Conservation (phyloP, 805 yeast genomes). For the Myxozyma sirexii region DNA sequence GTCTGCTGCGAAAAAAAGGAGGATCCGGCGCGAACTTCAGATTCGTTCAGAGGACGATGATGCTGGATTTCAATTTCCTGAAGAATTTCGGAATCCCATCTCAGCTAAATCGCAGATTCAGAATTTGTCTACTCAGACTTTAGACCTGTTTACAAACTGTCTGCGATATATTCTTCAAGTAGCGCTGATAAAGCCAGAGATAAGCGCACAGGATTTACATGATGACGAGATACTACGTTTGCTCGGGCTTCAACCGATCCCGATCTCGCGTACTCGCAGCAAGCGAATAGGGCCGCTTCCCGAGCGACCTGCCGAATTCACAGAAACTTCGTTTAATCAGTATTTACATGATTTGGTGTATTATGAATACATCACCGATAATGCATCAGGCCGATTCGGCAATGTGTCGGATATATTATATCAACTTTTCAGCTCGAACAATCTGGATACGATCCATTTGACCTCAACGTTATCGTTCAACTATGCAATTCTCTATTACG, state of each 20-base stretch:
- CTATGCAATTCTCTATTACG: conserved; percentile 11
- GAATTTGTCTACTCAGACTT: not conserved
- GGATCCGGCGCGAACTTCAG: too few relatives aligned
- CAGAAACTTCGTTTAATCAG: not conserved
- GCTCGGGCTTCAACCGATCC: not conserved
- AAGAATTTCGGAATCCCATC: not conserved
- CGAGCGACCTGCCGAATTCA: conserved; percentile 2
- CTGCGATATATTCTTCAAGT: not conserved
- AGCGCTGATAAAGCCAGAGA: not conserved
- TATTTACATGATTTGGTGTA: conserved; percentile 5
- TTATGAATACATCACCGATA: conserved; percentile 5
- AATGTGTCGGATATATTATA: not conserved
- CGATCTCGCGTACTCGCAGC: not conserved
- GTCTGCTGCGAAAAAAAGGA: too few relatives aligned
- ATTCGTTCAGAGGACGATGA: too few relatives aligned
- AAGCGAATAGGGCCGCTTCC: not conserved
- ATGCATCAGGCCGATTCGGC: conserved; percentile 2
- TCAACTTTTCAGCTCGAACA: not conserved
- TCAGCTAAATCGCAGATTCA: not conserved
- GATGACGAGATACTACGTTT: not conserved
- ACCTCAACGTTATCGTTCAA: conserved; percentile 11
- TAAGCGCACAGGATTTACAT: not conserved
- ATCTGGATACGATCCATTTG: not conserved
- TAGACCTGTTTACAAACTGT: not conserved
- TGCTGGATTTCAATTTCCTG: not conserved